Evolutionary conservation across 345 rosid species (phyloP), one percentile per base, ranked within the genome.

Genomic region (Hypericum androsaemum): DNA sequence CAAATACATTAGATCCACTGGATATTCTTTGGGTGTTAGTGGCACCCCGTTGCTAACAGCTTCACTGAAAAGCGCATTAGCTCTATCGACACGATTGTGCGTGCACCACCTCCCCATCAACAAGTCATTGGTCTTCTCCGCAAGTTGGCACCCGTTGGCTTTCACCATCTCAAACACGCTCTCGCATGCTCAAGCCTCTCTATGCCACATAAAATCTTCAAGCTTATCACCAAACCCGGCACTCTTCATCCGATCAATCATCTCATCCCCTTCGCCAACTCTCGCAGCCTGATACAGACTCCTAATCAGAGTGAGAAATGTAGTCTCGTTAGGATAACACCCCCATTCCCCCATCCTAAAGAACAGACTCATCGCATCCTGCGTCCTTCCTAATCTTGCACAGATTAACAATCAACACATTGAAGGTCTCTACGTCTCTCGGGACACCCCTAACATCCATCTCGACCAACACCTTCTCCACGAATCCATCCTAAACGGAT

Each of bases 181-280:
- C 88, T 71, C 0, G 94, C 95, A 57, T 92, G 98, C 64, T 92
- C 94, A 73, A 85, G 55, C 80, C 98, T 85, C 83, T 92, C 96
- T 64, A 92, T 80, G 46, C 98, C 98, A 57, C 95, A 85, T 66
- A 92, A 61, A 53, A 85, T 78, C 70, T 78, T 85, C 68, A 60
- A 92, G 78, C 41, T 54, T 22, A 61, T 75, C 74, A 32, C 79
- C 75, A 32, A 43, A 88, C 0, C 90, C 88, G 0, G 85, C 82
- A 49, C 88, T 83, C 52, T 85, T 92, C 95, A 88, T 92, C 65
- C 69, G 70, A 64, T 92, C 94, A 9, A 88, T 80, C 97, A 92
- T 80, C 58, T 86, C 90, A 44, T 88, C 98, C 7, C 97, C 98
- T 68, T 92, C 97, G 2, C 82, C 87, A 0, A 88, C 62, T 61